These are phyloP conservation scores for Phytophthora brassicae DNA, from an alignment of 352 stramenopile species.

Conservation along the genomic window DNA sequence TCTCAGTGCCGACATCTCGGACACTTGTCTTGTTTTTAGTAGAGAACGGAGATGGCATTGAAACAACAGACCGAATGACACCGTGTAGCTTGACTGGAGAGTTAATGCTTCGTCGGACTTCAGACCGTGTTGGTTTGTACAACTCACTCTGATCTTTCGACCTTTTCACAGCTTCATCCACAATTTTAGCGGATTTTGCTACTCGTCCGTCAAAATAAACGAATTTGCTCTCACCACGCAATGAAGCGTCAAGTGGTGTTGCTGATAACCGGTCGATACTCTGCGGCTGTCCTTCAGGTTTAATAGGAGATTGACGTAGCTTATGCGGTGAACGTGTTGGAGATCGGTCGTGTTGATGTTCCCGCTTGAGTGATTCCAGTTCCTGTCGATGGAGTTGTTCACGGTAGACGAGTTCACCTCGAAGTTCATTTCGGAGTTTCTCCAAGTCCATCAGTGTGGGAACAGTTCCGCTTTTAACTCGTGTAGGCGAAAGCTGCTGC, in stretches of 20 bases:
- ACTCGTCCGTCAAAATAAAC: slow-evolving; percentile 55
- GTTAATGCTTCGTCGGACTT: background rate
- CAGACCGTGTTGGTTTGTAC: background rate
- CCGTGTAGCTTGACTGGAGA: background rate
- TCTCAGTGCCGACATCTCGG: slow-evolving; percentile 7
- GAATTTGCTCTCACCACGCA: slow-evolving; percentile 58
- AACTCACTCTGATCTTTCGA: slow-evolving; percentile 13
- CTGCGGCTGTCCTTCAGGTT: background rate
- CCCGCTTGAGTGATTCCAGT: slow-evolving; percentile 34
- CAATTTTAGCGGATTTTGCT: background rate
- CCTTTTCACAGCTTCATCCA: background rate
- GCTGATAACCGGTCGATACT: background rate
- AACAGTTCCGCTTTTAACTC: slow-evolving; percentile 9
- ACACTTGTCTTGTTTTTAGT: background rate
- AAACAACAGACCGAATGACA: background rate
- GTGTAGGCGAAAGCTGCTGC: slow-evolving; percentile 22
- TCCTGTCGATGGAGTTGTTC: slow-evolving; percentile 54
- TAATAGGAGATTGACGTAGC: background rate
- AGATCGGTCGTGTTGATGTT: slow-evolving; percentile 22
- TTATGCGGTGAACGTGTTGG: background rate
- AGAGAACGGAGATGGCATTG: background rate
- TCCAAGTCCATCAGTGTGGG: slow-evolving; percentile 60
- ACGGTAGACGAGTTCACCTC: slow-evolving; percentile 50
- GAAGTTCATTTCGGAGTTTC: slow-evolving; percentile 51
- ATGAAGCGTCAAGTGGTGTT: slow-evolving; percentile 6